Conservation (phyloP, 2,329 filamentous ascomycete species). For the Diaporthe helianthi region DNA sequence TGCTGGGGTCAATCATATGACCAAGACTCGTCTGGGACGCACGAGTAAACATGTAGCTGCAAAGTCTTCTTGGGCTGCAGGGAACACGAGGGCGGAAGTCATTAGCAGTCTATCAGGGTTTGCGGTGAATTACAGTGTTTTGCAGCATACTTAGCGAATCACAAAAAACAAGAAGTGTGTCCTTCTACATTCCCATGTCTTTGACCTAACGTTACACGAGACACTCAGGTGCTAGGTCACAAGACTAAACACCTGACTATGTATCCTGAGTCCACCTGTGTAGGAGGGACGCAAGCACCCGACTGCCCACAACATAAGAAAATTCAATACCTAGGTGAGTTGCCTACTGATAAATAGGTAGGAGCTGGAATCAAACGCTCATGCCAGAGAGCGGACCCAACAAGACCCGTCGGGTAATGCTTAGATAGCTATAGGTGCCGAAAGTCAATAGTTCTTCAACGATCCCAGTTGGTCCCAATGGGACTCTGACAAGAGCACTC, state of each 20-base stretch:
- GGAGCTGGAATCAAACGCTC: not conserved
- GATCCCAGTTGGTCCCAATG: not conserved
- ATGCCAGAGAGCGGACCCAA: not conserved
- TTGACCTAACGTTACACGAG: slow-evolving; percentile 25
- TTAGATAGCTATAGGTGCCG: not conserved
- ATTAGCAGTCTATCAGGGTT: not conserved
- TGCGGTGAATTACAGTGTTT: not conserved
- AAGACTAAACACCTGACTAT: slow-evolving; percentile 29
- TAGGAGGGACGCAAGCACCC: not conserved
- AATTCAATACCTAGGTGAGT: not conserved
- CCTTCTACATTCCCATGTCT: slow-evolving; percentile 6
- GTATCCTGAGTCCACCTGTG: too few species aligned
- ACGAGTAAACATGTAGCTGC: not conserved
- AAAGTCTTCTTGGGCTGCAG: not conserved
- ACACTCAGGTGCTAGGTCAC: slow-evolving; percentile 19
- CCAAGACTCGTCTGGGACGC: not conserved
- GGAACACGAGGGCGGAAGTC: too few species aligned
- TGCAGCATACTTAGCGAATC: not conserved
- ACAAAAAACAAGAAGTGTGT: not conserved
- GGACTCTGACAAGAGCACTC: not conserved
- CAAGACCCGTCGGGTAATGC: not conserved
- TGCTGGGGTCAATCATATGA: too few species aligned
- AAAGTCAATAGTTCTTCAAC: not conserved
- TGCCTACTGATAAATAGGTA: too few species aligned
- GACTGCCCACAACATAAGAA: not conserved